Evolutionary conservation across 2,329 filamentous ascomycete genomes (phyloP).

Genomic region (Passalora sequoiae): DNA sequence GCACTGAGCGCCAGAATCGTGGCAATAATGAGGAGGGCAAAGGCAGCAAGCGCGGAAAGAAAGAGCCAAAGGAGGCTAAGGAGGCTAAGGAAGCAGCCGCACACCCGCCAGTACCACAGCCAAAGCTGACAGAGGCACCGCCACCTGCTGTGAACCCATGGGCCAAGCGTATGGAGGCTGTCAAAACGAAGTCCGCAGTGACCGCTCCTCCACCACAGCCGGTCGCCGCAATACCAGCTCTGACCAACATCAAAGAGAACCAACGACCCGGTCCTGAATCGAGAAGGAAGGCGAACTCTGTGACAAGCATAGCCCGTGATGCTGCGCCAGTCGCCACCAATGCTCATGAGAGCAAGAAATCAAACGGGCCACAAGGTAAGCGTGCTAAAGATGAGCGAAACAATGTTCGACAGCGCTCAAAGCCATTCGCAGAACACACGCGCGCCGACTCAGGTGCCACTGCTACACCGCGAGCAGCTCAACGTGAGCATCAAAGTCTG

Average conservation of each 20-base stretch:
- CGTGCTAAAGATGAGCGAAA: conserved; percentile 16
- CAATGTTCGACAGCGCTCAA: conserved; percentile 18
- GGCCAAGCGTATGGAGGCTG: conserved; percentile 69
- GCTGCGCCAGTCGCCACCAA: conserved; percentile 9
- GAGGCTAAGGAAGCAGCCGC: conserved; percentile 19
- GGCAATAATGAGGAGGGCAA: conserved; percentile 19
- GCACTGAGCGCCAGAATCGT: conserved; percentile 31
- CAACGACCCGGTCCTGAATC: conserved; percentile 25
- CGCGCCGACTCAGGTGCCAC: conserved; percentile 7
- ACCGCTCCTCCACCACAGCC: conserved; percentile 15
- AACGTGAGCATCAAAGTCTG: conserved; percentile 25
- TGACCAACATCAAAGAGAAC: conserved; percentile 25
- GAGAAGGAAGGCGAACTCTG: conserved; percentile 26
- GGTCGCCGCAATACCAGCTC: conserved; percentile 6
- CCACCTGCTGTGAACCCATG: conserved; percentile 82
- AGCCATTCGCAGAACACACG: conserved; percentile 14
- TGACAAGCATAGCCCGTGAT: conserved; percentile 15
- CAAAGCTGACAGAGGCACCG: conserved; percentile 71
- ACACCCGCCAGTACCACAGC: conserved; percentile 43
- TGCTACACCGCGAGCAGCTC: conserved; percentile 9
- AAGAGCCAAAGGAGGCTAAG: conserved; percentile 25
- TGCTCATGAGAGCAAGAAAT: conserved; percentile 19
- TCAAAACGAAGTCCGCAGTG: conserved; percentile 49
- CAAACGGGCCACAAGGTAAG: conserved; percentile 20
- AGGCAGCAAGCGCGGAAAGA: conserved; percentile 14